Percentiles rank a stretch among this genome's conserved stretches.
These are phyloP conservation scores for Ramaria sp. DNA, from an alignment of 768 basidiomycete species.

Conservation along the genomic window DNA sequence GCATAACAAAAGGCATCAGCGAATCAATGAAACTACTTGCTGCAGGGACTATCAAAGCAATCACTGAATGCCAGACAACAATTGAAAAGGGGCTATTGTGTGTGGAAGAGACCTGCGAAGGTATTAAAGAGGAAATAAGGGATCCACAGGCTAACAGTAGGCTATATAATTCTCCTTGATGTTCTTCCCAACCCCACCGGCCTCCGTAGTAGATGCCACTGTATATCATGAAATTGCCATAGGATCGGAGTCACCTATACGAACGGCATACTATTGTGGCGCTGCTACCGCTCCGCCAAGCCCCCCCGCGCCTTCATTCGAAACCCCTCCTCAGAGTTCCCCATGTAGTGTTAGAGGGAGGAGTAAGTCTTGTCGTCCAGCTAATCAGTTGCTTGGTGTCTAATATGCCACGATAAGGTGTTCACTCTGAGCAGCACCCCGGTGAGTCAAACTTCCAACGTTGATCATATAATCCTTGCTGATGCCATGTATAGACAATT, in stretches of 20 bases:
- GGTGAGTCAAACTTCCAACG: no score
- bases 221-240: neutral
- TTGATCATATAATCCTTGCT: no score
- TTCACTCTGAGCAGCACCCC: no score
- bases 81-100: neutral
- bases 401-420: no score
- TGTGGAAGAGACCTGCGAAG: conserved; percentile 4
- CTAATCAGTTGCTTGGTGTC: no score
- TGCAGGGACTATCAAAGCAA: neutral
- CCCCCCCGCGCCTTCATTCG: neutral
- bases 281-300: neutral
- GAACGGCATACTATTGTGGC: neutral
- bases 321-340: neutral
- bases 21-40: neutral
- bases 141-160: neutral
- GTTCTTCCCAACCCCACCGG: neutral
- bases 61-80: neutral
- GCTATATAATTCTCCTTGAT: neutral
- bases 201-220: neutral
- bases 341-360: no score
- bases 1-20: neutral
- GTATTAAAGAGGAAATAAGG: neutral
- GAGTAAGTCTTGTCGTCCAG: no score
- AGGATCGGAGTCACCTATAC: neutral
- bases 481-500: no score